phyloP scores from a whole-genome alignment of 257 asterid species.

The Thymus mandschuricus region DNA sequence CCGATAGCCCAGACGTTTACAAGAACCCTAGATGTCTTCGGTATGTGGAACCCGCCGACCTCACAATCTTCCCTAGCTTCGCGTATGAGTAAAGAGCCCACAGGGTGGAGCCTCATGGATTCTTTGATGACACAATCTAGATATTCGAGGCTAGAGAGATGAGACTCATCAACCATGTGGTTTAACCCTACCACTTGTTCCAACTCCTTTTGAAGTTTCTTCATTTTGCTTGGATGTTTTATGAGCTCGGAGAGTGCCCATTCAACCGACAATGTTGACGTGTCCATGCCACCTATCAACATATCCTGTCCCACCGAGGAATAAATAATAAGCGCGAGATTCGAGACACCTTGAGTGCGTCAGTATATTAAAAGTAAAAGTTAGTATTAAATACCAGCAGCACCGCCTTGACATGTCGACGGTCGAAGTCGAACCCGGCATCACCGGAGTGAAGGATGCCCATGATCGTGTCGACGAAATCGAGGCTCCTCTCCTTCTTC shows the following conservation, averaged over 20 bases:
- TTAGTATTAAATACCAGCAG: constrained; percentile 33
- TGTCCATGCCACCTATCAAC: constrained; percentile 40
- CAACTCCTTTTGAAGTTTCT: constrained; percentile 39
- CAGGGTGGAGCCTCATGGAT: constrained; percentile 39
- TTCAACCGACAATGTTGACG: constrained; percentile 38
- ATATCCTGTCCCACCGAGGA: constrained; percentile 30
- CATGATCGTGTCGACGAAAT: constrained; percentile 41
- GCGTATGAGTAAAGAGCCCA: constrained; percentile 31
- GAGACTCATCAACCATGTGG: constrained; percentile 39
- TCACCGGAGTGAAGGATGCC: constrained; percentile 33
- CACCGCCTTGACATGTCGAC: constrained; percentile 48
- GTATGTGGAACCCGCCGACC: constrained; percentile 31
- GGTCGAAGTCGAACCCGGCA: constrained; percentile 41
- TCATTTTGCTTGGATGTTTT: constrained; percentile 31
- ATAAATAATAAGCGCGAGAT: too few relatives aligned
- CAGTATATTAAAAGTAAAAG: too few relatives aligned
- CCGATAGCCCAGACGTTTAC: constrained; percentile 41
- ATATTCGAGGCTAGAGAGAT: constrained; percentile 33
- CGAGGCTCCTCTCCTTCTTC: constrained; percentile 17
- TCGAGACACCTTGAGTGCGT: too few relatives aligned
- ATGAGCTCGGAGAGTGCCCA: constrained; percentile 43
- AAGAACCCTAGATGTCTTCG: constrained; percentile 19
- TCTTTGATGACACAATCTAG: constrained; percentile 36
- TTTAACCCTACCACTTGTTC: constrained; percentile 27
- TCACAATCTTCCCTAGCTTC: constrained; percentile 40